phyloP scores from a whole-genome alignment of 2,329 filamentous ascomycete genomes.

The Sarocladium oryzae region DNA sequence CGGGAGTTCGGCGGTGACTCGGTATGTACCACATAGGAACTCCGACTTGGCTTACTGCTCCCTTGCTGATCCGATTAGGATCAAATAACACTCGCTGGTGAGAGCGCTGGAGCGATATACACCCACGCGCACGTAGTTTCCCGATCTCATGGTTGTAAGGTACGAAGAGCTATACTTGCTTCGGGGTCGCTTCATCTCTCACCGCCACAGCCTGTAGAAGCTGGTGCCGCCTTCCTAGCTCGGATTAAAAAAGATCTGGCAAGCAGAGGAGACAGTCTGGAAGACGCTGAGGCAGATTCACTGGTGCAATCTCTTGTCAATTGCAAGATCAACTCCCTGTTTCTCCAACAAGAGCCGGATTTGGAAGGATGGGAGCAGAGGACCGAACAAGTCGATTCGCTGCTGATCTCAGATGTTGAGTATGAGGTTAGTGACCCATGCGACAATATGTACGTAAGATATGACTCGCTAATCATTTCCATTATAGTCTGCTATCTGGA shows the following conservation, averaged over 20 bases:
- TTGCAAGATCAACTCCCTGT: slow-evolving; percentile 33
- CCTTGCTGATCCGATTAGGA: slow-evolving; percentile 16
- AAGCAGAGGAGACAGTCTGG: not conserved
- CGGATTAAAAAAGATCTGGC: not conserved
- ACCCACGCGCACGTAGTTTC: slow-evolving; percentile 33
- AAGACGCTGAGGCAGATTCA: not conserved
- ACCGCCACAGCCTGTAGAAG: slow-evolving; percentile 27
- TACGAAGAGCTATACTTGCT: slow-evolving; percentile 24
- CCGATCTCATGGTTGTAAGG: slow-evolving; percentile 23
- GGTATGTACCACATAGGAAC: slow-evolving; percentile 9
- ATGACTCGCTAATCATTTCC: too few relatives aligned
- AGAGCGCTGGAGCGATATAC: slow-evolving; percentile 40
- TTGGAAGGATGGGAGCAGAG: slow-evolving; percentile 29
- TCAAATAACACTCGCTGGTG: slow-evolving; percentile 35
- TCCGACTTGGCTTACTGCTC: too few relatives aligned
- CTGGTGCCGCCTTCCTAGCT: not conserved
- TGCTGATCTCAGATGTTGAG: slow-evolving; percentile 37
- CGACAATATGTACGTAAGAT: too few relatives aligned
- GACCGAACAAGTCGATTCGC: slow-evolving; percentile 23
- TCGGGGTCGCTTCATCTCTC: slow-evolving; percentile 37
- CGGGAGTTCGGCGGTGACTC: slow-evolving; percentile 22
- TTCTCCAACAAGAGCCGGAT: slow-evolving; percentile 30
- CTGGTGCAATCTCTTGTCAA: slow-evolving; percentile 28
- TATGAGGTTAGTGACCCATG: slow-evolving; percentile 26
- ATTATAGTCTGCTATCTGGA: slow-evolving; percentile 39